Conservation (phyloP, 2,329 filamentous ascomycete species). For the Clonostachys chloroleuca region DNA sequence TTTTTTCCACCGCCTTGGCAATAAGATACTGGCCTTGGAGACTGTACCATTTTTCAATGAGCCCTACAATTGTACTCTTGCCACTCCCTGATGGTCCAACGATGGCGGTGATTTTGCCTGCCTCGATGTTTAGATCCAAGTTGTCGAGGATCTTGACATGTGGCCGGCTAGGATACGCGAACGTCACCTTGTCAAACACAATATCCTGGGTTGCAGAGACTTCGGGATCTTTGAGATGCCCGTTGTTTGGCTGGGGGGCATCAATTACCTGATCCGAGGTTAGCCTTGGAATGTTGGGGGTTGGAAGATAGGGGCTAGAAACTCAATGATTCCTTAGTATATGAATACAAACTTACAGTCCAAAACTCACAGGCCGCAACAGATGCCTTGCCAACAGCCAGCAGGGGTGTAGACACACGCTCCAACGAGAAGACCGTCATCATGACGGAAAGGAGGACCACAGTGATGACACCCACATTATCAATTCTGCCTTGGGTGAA, state of each 20-base stretch:
- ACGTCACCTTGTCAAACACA: constrained; percentile 58
- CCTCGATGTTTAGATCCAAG: constrained; percentile 52
- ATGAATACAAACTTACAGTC: constrained; percentile 22
- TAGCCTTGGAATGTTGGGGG: too few species aligned
- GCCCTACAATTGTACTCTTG: constrained; percentile 69
- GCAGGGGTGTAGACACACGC: constrained; percentile 50
- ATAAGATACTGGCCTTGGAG: constrained; percentile 49
- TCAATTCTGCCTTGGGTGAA: constrained; percentile 38
- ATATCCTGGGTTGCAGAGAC: constrained; percentile 31
- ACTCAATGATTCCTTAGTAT: too few species aligned
- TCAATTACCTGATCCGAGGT: constrained; percentile 24
- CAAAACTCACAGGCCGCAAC: constrained; percentile 56
- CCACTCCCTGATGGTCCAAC: constrained; percentile 70
- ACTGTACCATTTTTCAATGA: constrained; percentile 70
- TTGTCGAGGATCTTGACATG: constrained; percentile 59
- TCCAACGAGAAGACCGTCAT: constrained; percentile 53
- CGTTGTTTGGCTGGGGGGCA: constrained; percentile 30
- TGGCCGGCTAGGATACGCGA: constrained; percentile 66
- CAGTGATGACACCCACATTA: constrained; percentile 47
- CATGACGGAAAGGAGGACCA: constrained; percentile 57
- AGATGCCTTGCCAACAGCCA: constrained; percentile 53
- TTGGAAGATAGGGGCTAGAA: too few species aligned
- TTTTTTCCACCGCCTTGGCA: constrained; percentile 41
- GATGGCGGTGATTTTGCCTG: constrained; percentile 67
- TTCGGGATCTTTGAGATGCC: constrained; percentile 26